These are phyloP conservation scores for Sphagnum fallax DNA, from an alignment of 228 moss, liverwort and hornwort species.

Conservation along the genomic window DNA sequence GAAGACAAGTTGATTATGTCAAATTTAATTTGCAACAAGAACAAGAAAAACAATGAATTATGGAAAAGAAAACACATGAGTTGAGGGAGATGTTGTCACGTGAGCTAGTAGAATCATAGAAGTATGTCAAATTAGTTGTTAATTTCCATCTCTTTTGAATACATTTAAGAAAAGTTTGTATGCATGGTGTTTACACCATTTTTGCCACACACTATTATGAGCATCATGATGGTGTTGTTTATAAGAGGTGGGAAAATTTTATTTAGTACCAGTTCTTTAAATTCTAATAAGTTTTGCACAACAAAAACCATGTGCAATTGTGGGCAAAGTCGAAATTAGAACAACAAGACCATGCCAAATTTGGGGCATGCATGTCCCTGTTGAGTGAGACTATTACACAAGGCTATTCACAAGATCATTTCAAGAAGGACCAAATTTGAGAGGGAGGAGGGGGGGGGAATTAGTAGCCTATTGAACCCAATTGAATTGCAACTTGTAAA, in stretches of 20 bases:
- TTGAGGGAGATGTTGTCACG: conserved; percentile 5
- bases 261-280: too few relatives aligned
- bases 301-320: neutral
- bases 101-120: conserved; percentile 7
- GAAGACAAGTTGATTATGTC: neutral
- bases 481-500: conserved; percentile 2
- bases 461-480: conserved; percentile 3
- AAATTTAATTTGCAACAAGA: conserved; percentile 1
- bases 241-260: too few relatives aligned
- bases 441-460: neutral
- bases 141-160: too few relatives aligned
- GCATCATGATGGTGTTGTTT: too few relatives aligned
- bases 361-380: conserved; percentile 1
- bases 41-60: conserved; percentile 1
- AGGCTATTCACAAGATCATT: neutral
- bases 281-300: neutral
- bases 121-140: neutral
- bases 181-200: too few relatives aligned
- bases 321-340: conserved; percentile 3
- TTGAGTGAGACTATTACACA: conserved; percentile 3
- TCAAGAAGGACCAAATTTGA: neutral
- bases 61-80: conserved; percentile 2
- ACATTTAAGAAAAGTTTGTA: too few relatives aligned
- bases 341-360: conserved; percentile 1
- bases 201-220: too few relatives aligned